Conservation (phyloP, 2,329 filamentous ascomycete species). For the Pseudocercospora macadamiae region DNA sequence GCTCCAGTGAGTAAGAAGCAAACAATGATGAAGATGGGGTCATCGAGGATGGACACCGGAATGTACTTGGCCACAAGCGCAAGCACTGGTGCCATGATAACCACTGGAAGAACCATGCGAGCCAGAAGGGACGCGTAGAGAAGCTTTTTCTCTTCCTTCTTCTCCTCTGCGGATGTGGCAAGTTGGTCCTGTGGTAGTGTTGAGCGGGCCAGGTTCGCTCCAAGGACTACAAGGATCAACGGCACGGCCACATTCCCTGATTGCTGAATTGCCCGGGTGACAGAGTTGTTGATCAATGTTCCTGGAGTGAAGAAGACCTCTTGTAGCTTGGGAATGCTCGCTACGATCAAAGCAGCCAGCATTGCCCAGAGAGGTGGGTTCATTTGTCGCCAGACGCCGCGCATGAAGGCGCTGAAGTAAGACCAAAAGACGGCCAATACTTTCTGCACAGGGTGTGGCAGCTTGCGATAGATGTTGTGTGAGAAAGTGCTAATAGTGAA, state of each 20-base stretch:
- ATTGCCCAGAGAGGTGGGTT: slow-evolving; percentile 98
- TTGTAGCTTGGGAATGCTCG: slow-evolving; percentile 82
- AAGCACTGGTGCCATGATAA: slow-evolving; percentile 89
- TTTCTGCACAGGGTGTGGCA: slow-evolving; percentile 59
- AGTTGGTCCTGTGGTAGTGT: slow-evolving; percentile 72
- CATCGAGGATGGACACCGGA: slow-evolving; percentile 89
- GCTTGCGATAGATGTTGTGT: slow-evolving; percentile 48
- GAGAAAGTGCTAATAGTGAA: slow-evolving; percentile 38
- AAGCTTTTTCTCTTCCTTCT: slow-evolving; percentile 69
- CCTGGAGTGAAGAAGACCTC: slow-evolving; percentile 83
- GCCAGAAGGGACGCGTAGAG: slow-evolving; percentile 83
- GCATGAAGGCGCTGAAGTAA: slow-evolving; percentile 56
- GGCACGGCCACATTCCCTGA: slow-evolving; percentile 91
- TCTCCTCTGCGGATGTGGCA: slow-evolving; percentile 69
- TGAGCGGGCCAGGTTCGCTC: slow-evolving; percentile 90
- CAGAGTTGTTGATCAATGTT: slow-evolving; percentile 88
- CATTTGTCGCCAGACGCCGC: slow-evolving; percentile 89
- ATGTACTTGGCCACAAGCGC: slow-evolving; percentile 87
- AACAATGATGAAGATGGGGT: slow-evolving; percentile 97
- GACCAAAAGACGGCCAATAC: slow-evolving; percentile 48
- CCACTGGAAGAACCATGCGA: slow-evolving; percentile 87
- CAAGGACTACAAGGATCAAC: slow-evolving; percentile 90
- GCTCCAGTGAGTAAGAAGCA: slow-evolving; percentile 95
- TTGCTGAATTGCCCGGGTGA: slow-evolving; percentile 83
- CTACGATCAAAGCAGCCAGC: slow-evolving; percentile 86